These are phyloP conservation scores for Fusarium phyllophilum DNA, from an alignment of 2,329 filamentous ascomycete genomes.

Conservation along the genomic window DNA sequence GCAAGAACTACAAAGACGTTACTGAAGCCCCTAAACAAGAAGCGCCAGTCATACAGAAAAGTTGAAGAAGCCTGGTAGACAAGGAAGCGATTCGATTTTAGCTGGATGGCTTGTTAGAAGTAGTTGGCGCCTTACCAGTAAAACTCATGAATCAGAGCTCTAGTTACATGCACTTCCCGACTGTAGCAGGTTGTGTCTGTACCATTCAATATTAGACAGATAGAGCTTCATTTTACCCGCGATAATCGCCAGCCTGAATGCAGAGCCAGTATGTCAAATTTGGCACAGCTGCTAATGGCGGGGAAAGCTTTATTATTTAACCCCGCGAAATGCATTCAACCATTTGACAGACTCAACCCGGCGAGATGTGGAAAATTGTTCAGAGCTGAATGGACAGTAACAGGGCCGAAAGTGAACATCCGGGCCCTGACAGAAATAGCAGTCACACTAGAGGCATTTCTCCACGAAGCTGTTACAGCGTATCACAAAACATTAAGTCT, in stretches of 20 bases:
- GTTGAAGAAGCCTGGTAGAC: background rate
- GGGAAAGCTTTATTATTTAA: slow-evolving; percentile 2
- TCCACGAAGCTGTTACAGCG: slow-evolving; percentile 1
- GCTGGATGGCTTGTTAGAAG: background rate
- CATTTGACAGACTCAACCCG: slow-evolving; percentile 5
- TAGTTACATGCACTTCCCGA: background rate
- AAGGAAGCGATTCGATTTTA: background rate
- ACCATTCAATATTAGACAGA: background rate
- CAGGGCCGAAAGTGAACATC: slow-evolving; percentile 4
- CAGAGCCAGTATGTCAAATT: background rate
- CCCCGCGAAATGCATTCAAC: slow-evolving; percentile 10
- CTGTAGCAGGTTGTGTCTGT: background rate
- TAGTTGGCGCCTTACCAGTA: background rate
- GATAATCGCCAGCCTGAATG: slow-evolving; percentile 16
- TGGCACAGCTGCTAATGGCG: background rate
- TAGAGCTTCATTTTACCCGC: background rate
- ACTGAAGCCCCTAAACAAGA: background rate
- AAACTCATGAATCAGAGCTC: background rate
- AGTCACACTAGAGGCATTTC: slow-evolving; percentile 2
- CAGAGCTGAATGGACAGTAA: slow-evolving; percentile 20
- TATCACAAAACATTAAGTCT: slow-evolving; percentile 3
- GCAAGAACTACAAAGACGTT: background rate
- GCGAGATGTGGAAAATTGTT: background rate
- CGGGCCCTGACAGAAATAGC: slow-evolving; percentile 3
- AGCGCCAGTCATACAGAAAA: background rate